These are phyloP conservation scores for Lunularia cruciata DNA, from an alignment of 225 moss, liverwort and hornwort genomes.

Conservation along the genomic window DNA sequence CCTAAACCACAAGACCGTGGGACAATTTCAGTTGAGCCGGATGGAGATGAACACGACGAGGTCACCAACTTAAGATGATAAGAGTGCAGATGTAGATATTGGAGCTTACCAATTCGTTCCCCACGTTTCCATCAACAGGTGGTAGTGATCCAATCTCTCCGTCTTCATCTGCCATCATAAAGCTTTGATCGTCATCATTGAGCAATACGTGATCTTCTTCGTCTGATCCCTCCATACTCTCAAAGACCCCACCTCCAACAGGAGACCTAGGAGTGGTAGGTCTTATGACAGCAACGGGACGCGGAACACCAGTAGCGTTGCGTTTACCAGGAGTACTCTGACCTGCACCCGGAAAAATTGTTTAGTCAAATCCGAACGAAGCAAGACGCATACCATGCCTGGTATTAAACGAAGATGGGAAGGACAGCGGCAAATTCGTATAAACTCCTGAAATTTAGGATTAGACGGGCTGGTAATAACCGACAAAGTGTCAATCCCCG, in stretches of 20 bases:
- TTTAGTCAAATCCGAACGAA: too few species aligned
- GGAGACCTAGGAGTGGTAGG: constrained; percentile 89
- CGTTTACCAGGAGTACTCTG: constrained; percentile 34
- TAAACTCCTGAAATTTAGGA: too few species aligned
- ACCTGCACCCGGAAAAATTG: neutral
- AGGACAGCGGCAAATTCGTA: too few species aligned
- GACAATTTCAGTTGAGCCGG: too few species aligned
- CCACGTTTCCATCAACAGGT: constrained; percentile 43
- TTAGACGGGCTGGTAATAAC: too few species aligned
- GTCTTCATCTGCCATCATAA: constrained; percentile 68
- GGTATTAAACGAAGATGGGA: too few species aligned
- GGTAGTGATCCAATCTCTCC: constrained; percentile 36
- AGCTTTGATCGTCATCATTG: constrained; percentile 76
- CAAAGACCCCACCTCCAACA: constrained; percentile 59
- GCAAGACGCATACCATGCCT: too few species aligned
- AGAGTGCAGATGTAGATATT: too few species aligned
- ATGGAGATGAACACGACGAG: too few species aligned
- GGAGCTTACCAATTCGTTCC: constrained; percentile 61
- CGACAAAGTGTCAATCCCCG: too few species aligned
- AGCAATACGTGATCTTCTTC: constrained; percentile 89
- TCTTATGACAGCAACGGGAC: constrained; percentile 59
- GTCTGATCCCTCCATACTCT: constrained; percentile 85
- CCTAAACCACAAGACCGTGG: too few species aligned
- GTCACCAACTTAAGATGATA: too few species aligned
- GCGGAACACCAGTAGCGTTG: constrained; percentile 53